phyloP scores from a whole-genome alignment of 306 rosid genomes.

The Canavalia gladiata region DNA sequence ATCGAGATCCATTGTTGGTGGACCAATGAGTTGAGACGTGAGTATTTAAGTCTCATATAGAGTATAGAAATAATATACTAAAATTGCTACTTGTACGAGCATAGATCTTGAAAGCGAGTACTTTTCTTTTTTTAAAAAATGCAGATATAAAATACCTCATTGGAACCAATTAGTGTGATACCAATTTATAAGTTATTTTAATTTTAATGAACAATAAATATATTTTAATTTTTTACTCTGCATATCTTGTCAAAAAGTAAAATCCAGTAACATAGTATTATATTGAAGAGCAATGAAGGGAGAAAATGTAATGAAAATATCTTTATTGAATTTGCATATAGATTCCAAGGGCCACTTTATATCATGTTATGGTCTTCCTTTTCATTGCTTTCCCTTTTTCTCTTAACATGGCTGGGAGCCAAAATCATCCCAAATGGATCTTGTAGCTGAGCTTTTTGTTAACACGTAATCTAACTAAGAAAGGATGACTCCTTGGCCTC shows the following conservation, averaged over 20 bases:
- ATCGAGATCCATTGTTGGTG: too few species aligned
- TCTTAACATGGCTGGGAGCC: slow-evolving; percentile 61
- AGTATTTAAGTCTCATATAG: too few species aligned
- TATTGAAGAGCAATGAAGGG: neutral
- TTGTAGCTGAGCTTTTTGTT: slow-evolving; percentile 69
- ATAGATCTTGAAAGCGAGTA: too few species aligned
- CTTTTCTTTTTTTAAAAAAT: too few species aligned
- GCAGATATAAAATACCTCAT: too few species aligned
- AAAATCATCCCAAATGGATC: slow-evolving; percentile 69
- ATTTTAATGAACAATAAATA: neutral
- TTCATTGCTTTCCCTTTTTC: slow-evolving; percentile 46
- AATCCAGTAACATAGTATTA: too few species aligned
- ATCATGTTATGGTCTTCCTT: slow-evolving; percentile 44
- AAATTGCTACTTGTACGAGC: neutral
- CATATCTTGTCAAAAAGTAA: neutral
- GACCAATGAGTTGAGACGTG: too few species aligned
- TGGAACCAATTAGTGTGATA: neutral
- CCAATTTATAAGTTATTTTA: neutral
- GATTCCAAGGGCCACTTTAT: slow-evolving; percentile 56
- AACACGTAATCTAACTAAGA: slow-evolving; percentile 68
- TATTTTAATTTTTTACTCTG: neutral
- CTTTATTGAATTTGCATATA: slow-evolving; percentile 33
- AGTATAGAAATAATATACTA: neutral
- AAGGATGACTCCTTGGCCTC: slow-evolving; percentile 71
- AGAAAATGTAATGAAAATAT: slow-evolving; percentile 39